Evolutionary conservation across 768 basidiomycete species (phyloP).

Genomic region (Naematelia encephala): DNA sequence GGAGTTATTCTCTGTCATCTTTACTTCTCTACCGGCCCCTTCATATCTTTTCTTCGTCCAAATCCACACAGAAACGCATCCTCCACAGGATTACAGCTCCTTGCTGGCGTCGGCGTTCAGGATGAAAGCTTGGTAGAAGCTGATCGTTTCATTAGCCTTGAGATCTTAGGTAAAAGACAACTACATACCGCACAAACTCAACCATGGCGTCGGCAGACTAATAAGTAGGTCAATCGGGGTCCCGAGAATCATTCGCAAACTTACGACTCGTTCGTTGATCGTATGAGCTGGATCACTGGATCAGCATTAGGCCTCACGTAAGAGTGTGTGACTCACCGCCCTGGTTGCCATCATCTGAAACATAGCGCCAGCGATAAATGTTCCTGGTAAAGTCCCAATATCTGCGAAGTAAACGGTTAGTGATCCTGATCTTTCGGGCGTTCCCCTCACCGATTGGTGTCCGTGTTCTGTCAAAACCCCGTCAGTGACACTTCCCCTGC

Average conservation of each 20-base stretch:
- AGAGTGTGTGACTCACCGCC: slow-evolving; percentile 5
- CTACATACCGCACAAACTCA: slow-evolving; percentile 19
- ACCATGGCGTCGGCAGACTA: slow-evolving; percentile 31
- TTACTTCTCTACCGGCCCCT: too few relatives aligned
- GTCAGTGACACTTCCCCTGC: slow-evolving; percentile 18
- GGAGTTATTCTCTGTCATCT: too few relatives aligned
- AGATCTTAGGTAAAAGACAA: neutral
- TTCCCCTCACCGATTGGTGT: slow-evolving; percentile 15
- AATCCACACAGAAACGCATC: too few relatives aligned
- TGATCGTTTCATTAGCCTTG: slow-evolving; percentile 7
- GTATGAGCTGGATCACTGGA: neutral
- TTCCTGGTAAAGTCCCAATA: slow-evolving; percentile 43
- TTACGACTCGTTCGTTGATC: neutral
- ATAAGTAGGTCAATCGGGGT: neutral
- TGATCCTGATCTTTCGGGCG: neutral
- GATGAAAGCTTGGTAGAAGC: slow-evolving; percentile 44
- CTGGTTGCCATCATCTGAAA: slow-evolving; percentile 8
- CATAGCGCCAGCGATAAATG: slow-evolving; percentile 45
- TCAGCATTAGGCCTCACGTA: neutral
- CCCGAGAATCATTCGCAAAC: neutral
- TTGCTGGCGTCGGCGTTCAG: slow-evolving; percentile 27
- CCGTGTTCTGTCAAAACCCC: slow-evolving; percentile 35
- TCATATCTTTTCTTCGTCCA: too few relatives aligned
- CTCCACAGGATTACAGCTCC: too few relatives aligned
- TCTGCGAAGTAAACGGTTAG: neutral